Evolutionary conservation across 345 rosid genomes (phyloP), one percentile per base, ranked within the genome.

Genomic region (Euphorbia peplus): DNA sequence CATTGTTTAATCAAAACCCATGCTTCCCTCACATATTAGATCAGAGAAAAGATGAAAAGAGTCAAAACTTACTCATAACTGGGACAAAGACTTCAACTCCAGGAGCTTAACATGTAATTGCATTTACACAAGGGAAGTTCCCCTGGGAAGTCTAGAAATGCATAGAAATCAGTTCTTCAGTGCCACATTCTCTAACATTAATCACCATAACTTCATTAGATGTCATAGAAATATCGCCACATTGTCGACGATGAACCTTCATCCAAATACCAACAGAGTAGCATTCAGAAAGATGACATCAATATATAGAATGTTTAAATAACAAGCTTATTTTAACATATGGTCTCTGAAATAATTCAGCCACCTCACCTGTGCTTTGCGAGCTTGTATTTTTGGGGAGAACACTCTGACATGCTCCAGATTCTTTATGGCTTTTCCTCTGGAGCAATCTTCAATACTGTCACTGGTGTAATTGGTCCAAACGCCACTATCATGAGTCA

Each of bases 231-330:
- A 91, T 72, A 21, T 87, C 86, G 62, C 95, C 83, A 76, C 91
- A 87, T 19, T 87, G 88, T 32, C 90, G 86, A 63, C 89, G 93
- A n/a, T 79, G 88, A 70, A 87, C 83, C 71, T 71, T 82, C 84
- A 88, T 75, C 90, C 85, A 74, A 72, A 72, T 29, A 66, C 22
- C 53, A 29, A 21, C 0, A 2, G n/a, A 64, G n/a, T 51, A 24
- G 5, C 60, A 47, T 50, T 57, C 18, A 66, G 11, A 25, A 66
- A 50, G 37, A 21, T 6, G 53, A 46, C 19, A 41, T 5, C 50
- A 68, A 35, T 10, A 28, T 37, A 9, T 37, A 73, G 37, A 28
- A 57, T 5, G 42, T 6, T 16, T 48, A 60, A 78, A 28, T 55
- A 4, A 54, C 46, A 2, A 22, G 42, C 44, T 24, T 66, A 51